A percentile compares a stretch with the other conserved stretches of the same genome.
Evolutionary conservation across 176 grass and related monocot genomes (phyloP).

Genomic region (Oropetium thomaeum): DNA sequence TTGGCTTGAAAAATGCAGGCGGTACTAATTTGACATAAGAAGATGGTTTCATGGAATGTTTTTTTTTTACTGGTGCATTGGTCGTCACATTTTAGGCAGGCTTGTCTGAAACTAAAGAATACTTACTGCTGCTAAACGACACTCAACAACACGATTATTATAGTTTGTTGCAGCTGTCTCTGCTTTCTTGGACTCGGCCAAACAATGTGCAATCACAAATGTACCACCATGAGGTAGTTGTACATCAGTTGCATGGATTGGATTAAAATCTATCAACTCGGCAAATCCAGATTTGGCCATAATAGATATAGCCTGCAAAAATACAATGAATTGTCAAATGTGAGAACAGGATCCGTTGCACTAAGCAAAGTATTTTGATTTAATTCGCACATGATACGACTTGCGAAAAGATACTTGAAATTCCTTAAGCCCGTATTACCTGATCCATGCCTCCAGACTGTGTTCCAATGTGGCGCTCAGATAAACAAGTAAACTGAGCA

Average conservation of each 20-base stretch:
- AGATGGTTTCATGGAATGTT: background rate
- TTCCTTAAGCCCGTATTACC: slow-evolving; percentile 33
- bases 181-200: slow-evolving; percentile 97
- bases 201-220: slow-evolving; percentile 90
- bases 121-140: slow-evolving; percentile 69
- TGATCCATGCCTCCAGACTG: slow-evolving; percentile 98
- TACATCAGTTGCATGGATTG: slow-evolving; percentile 85
- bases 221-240: slow-evolving; percentile 80
- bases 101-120: slow-evolving; percentile 5
- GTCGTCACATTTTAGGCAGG: background rate
- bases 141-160: slow-evolving; percentile 94
- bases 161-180: slow-evolving; percentile 96
- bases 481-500: slow-evolving; percentile 90
- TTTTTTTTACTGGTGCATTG: background rate
- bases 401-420: background rate
- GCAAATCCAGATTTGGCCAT: slow-evolving; percentile 96
- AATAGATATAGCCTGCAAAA: slow-evolving; percentile 85
- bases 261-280: slow-evolving; percentile 98
- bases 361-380: background rate
- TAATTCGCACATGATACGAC: background rate
- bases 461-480: slow-evolving; percentile 87
- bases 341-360: background rate
- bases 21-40: background rate
- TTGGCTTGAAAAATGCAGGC: no score
- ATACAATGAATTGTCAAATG: slow-evolving; percentile 19